A percentile compares a stretch with the other conserved stretches of the same genome.
phyloP scores from a whole-genome alignment of 495 filamentous ascomycete genomes.

The Penicillium cinerascens region DNA sequence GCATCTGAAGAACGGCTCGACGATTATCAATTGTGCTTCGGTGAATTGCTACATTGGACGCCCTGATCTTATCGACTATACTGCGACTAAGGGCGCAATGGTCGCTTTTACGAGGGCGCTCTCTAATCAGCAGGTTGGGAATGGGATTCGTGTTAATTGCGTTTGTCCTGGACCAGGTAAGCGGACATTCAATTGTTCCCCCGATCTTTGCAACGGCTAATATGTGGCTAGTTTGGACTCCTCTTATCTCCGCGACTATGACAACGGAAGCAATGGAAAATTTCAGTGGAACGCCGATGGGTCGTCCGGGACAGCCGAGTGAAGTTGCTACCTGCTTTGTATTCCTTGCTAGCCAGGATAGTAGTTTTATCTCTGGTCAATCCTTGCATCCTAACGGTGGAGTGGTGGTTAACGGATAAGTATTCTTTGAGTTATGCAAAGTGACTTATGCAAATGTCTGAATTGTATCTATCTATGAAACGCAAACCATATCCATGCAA shows the following conservation, averaged over 20 bases:
- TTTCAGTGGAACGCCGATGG: conserved; percentile 70
- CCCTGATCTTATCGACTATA: conserved; percentile 82
- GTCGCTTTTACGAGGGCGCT: conserved; percentile 75
- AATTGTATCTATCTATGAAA: not conserved
- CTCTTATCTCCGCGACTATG: conserved; percentile 76
- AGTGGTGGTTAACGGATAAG: conserved; percentile 55
- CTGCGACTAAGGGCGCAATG: conserved; percentile 76
- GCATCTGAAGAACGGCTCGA: conserved; percentile 67
- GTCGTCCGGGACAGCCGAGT: conserved; percentile 69
- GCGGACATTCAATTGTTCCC: not conserved
- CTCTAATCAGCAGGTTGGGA: conserved; percentile 66
- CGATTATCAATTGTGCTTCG: conserved; percentile 79
- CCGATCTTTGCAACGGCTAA: too few species aligned
- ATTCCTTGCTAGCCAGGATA: conserved; percentile 72
- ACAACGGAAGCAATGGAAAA: conserved; percentile 60
- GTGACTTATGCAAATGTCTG: not conserved
- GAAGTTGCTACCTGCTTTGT: conserved; percentile 81
- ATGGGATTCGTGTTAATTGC: conserved; percentile 76
- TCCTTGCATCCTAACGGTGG: conserved; percentile 67
- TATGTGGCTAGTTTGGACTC: conserved; percentile 86
- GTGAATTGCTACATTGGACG: conserved; percentile 81
- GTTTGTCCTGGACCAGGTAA: conserved; percentile 60
- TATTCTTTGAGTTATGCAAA: too few species aligned
- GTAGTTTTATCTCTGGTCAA: conserved; percentile 56
- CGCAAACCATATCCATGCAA: not conserved